Evolutionary conservation across 73 alveolate species (phyloP).

Genomic region (Chromera velia): DNA sequence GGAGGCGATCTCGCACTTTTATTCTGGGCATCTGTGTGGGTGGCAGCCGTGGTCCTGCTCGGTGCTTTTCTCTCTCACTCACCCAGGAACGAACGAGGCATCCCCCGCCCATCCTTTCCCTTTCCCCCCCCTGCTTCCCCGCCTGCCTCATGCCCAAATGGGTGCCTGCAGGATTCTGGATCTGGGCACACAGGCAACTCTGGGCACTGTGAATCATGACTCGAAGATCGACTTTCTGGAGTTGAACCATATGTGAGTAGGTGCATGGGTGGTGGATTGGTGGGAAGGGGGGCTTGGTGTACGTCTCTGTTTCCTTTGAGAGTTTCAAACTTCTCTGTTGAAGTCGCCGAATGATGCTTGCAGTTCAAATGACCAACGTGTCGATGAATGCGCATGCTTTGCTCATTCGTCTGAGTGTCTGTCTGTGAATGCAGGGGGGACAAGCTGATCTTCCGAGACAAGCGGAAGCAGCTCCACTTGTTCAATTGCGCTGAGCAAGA

Average conservation of each 20-base stretch:
- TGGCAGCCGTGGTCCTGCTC: too few relatives aligned
- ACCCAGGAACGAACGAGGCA: neutral
- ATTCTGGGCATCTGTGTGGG: too few relatives aligned
- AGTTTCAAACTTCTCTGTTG: too few relatives aligned
- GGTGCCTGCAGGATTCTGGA: neutral
- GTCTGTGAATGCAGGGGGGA: constrained; percentile 36
- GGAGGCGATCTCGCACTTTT: too few relatives aligned
- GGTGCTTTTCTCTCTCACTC: too few relatives aligned
- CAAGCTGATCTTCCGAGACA: constrained; percentile 94
- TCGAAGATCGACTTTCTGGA: constrained; percentile 91
- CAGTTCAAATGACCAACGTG: too few relatives aligned
- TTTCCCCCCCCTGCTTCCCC: neutral
- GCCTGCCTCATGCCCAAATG: too few relatives aligned
- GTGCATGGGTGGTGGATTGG: too few relatives aligned
- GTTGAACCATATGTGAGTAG: constrained; percentile 72
- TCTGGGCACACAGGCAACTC: constrained; percentile 49
- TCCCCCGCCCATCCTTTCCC: neutral
- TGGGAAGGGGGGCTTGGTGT: too few relatives aligned
- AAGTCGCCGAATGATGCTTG: too few relatives aligned
- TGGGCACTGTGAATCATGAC: constrained; percentile 95
- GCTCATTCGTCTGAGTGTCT: neutral
- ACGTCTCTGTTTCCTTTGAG: too few relatives aligned
- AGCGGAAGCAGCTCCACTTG: constrained; percentile 93
- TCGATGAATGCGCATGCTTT: neutral
- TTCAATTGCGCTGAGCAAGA: constrained; percentile 85